These are phyloP conservation scores for Termitomyces sp. DNA, from an alignment of 768 basidiomycete species.

Conservation along the genomic window DNA sequence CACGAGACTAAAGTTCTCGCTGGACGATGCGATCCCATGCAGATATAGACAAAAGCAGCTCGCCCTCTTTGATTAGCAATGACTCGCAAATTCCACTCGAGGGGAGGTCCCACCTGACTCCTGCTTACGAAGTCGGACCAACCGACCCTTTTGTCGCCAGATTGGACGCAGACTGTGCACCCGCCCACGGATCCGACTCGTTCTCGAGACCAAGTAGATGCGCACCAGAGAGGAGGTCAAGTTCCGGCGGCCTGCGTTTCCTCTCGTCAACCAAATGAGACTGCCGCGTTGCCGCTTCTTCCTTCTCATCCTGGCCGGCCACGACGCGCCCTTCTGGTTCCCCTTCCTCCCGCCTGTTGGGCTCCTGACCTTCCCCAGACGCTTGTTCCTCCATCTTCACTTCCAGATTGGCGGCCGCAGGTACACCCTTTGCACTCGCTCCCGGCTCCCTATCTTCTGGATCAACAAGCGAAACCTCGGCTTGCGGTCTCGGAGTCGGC, in stretches of 20 bases:
- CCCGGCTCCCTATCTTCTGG: neutral
- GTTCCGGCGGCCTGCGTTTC: neutral
- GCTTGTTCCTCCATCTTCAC: neutral
- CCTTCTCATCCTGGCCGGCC: neutral
- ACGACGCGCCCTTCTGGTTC: neutral
- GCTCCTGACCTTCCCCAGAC: neutral
- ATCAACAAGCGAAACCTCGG: neutral
- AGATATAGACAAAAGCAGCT: neutral
- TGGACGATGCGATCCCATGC: neutral
- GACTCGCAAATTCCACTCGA: too few species aligned
- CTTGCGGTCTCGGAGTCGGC: neutral
- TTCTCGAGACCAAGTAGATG: neutral
- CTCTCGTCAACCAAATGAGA: neutral
- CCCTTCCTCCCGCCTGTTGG: neutral
- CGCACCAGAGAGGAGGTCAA: neutral
- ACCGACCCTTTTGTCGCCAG: neutral
- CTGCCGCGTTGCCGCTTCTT: neutral
- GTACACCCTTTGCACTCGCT: neutral
- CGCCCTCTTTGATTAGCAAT: neutral
- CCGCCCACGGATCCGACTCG: neutral
- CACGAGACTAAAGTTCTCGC: neutral
- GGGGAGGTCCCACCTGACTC: neutral
- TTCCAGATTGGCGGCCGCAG: neutral
- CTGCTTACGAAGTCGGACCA: too few species aligned
- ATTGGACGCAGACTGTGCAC: neutral